Base-by-base conservation (phyloP, 2,329 filamentous ascomycete species). In the Fusarium nematophilum region DNA sequence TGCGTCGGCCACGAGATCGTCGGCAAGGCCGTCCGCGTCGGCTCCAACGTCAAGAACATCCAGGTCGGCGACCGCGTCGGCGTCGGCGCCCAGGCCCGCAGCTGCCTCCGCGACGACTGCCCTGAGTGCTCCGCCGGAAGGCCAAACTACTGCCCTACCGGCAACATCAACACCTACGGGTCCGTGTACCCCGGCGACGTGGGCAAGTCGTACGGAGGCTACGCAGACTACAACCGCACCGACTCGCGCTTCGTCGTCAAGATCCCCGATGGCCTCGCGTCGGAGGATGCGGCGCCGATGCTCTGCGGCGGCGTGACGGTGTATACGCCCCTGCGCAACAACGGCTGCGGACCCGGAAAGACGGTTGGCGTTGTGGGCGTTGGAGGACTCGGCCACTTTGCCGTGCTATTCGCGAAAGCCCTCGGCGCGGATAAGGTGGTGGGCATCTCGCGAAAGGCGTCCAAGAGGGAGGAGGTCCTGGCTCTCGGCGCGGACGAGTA, bases 251-350 rank as follows among this genome's bases (percentile, higher is more conserved):
- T 72, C n/a, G 82, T 84, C 30, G 82, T 85, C 70, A 88, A 87
- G 70, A 93, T 95, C 63, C 92, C 91, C 6, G 89, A 91, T 9
- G 85, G 81, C 34, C 82, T 95, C 21, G 70, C 79, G 2, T 82
- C 81, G 30, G 78, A 78, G 38, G 74, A 86, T 34, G 90, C 88
- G 0, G 91, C 90, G 1, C 90, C 90, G 1, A 92, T 93, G 89
- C 82, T 95, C 57, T 96, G 92, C 73, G 92, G 90, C 9, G 92
- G 92, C 53, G 80, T 94, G 31, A 95, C 92, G 0, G 86, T 86
- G 37, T 96, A 88, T 78, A 89, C 85, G 40, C 92, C 91, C 0
- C 82, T 96, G 2, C 86, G 90, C 79, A 40, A 49, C 2, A 53
- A 57, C 2, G 62, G 59, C 2, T 59, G 53, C 3, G 55, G 50